These are phyloP conservation scores for Penicillium turbatum DNA, from an alignment of 495 filamentous ascomycete genomes.

Conservation along the genomic window DNA sequence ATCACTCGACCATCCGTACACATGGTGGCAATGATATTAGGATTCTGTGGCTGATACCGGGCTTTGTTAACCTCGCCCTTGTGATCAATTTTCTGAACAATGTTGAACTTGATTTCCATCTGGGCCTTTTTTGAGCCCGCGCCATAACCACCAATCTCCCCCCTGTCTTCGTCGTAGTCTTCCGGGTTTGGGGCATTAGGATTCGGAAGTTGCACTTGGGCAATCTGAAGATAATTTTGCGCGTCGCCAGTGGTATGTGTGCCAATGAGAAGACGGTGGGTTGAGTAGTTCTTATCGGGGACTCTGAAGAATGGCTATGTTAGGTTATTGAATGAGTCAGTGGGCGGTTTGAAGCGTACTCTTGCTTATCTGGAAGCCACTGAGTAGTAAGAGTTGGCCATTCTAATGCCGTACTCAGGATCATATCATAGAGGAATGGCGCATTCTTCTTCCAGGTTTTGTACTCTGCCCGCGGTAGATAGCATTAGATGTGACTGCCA, in stretches of 20 bases:
- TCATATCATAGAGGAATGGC: slow-evolving; percentile 96
- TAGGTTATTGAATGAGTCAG: slow-evolving; percentile 1
- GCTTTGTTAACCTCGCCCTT: slow-evolving; percentile 98
- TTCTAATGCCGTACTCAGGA: slow-evolving; percentile 87
- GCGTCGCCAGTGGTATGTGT: slow-evolving; percentile 88
- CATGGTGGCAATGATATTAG: slow-evolving; percentile 94
- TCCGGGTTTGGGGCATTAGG: slow-evolving; percentile 63
- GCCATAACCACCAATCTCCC: slow-evolving; percentile 91
- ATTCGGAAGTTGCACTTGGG: slow-evolving; percentile 85
- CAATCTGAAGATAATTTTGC: slow-evolving; percentile 92
- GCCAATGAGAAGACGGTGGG: slow-evolving; percentile 85
- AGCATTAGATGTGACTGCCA: not conserved
- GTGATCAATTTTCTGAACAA: slow-evolving; percentile 94
- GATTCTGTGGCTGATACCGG: slow-evolving; percentile 95
- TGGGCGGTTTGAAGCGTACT: slow-evolving; percentile 39
- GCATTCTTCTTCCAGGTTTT: slow-evolving; percentile 99
- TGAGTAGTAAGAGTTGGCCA: slow-evolving; percentile 98
- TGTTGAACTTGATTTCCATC: slow-evolving; percentile 74
- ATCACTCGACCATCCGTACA: slow-evolving; percentile 80
- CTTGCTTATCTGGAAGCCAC: slow-evolving; percentile 96
- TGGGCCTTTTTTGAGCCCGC: slow-evolving; percentile 57
- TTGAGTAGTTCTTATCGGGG: slow-evolving; percentile 79
- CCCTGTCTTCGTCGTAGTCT: slow-evolving; percentile 86
- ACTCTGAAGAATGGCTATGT: slow-evolving; percentile 41
- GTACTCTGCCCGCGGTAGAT: slow-evolving; percentile 62